Base-by-base conservation (phyloP, 2,329 filamentous ascomycete species). In the Penicillium sp. region DNA sequence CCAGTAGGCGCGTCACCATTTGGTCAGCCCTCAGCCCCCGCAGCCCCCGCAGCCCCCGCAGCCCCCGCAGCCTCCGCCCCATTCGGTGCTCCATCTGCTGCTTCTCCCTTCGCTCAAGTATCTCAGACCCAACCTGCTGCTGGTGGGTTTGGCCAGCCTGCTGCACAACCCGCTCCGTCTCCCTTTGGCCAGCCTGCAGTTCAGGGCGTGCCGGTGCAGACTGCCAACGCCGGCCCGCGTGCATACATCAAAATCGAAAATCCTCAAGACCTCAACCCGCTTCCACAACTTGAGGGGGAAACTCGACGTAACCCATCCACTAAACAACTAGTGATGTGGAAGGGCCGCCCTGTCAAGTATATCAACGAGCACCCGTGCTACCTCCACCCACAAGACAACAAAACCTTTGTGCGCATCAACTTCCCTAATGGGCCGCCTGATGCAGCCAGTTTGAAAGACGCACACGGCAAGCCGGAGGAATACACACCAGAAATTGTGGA, bases 401-500 rank as follows among this genome's bases (percentile, higher is more conserved):
- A 80, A 31, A 75, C 69, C 0, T 80, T 78, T 72, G 74, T 78
- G 44, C 81, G 79, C 56, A 83, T 91, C 43, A 87, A 84, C 77
- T 89, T 87, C 63, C 84, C 85, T 0, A 72, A 83, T 40, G 88
- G 87, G 0, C 76, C 84, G 21, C 86, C 84, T 1, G 66, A 65
- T 21, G 61, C 61, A 6, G 69, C 69, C 43, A 74, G 71, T 41
- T 65, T 72, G 32, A 72, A 61, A 43, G 69, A 72, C 49, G 64
- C 67, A 6, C 82, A 81, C 53, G 80, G 79, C 45, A 76, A 76
- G 54, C 60, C 66, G 0, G 64, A 69, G 28, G 66, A 81, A 2
- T 77, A 76, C 50, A 77, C 80, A 19, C 72, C 74, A 0, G 69
- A 71, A 53, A 61, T 81, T 34, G 79, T 79, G 61, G 75, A 74